phyloP scores from a whole-genome alignment of 1,284 basidiomycete genomes.

The Apiotrichum domesticum region DNA sequence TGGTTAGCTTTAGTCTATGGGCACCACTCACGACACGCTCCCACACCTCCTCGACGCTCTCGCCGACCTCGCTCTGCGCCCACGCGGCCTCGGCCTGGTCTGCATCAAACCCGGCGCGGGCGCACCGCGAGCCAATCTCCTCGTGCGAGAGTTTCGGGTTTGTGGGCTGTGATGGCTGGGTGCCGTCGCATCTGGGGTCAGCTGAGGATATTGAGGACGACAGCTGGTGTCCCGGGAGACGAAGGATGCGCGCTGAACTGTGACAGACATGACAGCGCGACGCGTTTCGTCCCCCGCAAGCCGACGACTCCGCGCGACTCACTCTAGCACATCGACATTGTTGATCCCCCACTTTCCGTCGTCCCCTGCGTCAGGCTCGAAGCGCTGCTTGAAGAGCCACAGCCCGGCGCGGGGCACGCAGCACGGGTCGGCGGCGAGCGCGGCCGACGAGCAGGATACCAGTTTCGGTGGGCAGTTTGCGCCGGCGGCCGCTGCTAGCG shows the following conservation, averaged over 20 bases:
- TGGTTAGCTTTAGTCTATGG: not conserved
- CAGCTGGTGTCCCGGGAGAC: no score
- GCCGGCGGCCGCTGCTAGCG: no score
- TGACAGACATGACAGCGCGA: no score
- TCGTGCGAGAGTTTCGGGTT: slow-evolving; percentile 30
- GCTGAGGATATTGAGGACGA: not conserved
- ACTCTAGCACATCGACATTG: slow-evolving; percentile 40
- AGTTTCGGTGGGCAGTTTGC: not conserved
- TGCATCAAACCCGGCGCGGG: slow-evolving; percentile 26
- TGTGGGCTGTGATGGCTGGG: not conserved
- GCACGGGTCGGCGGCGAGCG: slow-evolving; percentile 28
- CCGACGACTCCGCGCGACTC: slow-evolving; percentile 12
- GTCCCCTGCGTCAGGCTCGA: slow-evolving; percentile 43
- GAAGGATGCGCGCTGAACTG: no score
- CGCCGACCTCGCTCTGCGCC: slow-evolving; percentile 44
- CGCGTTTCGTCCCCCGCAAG: not conserved
- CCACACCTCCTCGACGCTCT: slow-evolving; percentile 47
- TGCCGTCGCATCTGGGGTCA: slow-evolving; percentile 16
- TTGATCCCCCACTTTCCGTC: slow-evolving; percentile 44
- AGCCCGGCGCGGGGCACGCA: slow-evolving; percentile 37
- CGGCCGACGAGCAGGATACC: slow-evolving; percentile 27
- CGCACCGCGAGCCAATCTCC: slow-evolving; percentile 37
- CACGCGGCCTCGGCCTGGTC: slow-evolving; percentile 41
- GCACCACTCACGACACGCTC: slow-evolving; percentile 37
- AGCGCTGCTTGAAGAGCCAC: slow-evolving; percentile 41